phyloP scores from a whole-genome alignment of 2,329 filamentous ascomycete species.

The Colletotrichum filicis region DNA sequence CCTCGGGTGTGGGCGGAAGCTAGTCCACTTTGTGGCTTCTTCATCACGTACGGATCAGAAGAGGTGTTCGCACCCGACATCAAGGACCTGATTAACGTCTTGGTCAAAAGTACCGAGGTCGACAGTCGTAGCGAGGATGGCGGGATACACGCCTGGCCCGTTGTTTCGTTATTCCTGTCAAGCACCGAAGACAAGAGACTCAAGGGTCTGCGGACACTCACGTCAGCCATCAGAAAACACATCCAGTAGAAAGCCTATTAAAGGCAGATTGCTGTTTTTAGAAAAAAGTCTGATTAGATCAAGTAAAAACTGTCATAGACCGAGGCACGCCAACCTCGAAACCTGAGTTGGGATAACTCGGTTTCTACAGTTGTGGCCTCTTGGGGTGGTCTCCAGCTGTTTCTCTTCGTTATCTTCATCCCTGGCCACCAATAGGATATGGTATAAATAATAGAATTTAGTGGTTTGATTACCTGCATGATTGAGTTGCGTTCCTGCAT shows the following conservation, averaged over 20 bases:
- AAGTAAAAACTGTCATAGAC: conserved; percentile 64
- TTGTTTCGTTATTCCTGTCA: conserved; percentile 71
- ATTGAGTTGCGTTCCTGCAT: conserved; percentile 30
- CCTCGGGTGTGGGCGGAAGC: conserved; percentile 73
- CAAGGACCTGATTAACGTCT: conserved; percentile 64
- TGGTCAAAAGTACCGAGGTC: conserved; percentile 65
- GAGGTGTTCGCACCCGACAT: conserved; percentile 83
- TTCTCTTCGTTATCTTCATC: conserved; percentile 55
- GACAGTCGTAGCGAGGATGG: conserved; percentile 69
- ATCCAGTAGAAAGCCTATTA: conserved; percentile 17
- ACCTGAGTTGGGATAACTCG: conserved; percentile 60
- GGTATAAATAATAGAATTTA: conserved; percentile 24
- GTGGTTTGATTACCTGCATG: conserved; percentile 34
- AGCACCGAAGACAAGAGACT: conserved; percentile 59
- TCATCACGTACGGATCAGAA: conserved; percentile 78
- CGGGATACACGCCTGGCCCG: conserved; percentile 85
- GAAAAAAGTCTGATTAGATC: conserved; percentile 70
- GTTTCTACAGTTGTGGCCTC: conserved; percentile 54
- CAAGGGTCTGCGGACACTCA: conserved; percentile 57
- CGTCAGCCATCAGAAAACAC: conserved; percentile 30
- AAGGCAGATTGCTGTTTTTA: not conserved
- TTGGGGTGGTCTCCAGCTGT: conserved; percentile 42
- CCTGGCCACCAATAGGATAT: conserved; percentile 37
- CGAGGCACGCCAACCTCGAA: conserved; percentile 48
- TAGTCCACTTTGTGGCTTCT: conserved; percentile 73